phyloP scores from a whole-genome alignment of 208 protist species.

The Trypanosoma caninum region DNA sequence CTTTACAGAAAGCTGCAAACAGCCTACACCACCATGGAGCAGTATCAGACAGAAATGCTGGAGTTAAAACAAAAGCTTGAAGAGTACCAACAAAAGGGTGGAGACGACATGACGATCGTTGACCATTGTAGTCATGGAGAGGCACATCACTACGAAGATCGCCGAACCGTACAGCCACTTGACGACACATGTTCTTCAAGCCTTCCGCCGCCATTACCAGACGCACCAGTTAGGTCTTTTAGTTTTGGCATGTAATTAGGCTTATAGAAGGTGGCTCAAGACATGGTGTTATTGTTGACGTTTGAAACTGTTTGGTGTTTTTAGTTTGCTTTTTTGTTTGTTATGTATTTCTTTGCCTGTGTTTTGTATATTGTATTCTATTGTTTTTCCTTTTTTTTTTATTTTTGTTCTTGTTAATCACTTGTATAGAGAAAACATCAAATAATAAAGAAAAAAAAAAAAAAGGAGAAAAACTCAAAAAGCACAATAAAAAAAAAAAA shows the following conservation, averaged over 20 bases:
- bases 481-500: background rate
- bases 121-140: background rate
- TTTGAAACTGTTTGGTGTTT: background rate
- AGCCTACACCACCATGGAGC: constrained; percentile 47
- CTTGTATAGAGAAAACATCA: background rate
- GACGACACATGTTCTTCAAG: background rate
- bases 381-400: no score
- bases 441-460: background rate
- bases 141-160: background rate
- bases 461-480: background rate
- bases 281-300: background rate
- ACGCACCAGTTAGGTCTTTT: background rate
- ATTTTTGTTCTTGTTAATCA: background rate
- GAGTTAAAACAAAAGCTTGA: constrained; percentile 20
- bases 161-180: constrained; percentile 17
- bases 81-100: background rate
- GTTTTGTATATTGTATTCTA: no score
- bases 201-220: constrained; percentile 28
- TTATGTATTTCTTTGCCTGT: background rate
- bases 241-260: background rate
- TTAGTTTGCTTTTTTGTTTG: background rate
- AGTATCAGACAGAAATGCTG: constrained; percentile 55
- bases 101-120: background rate
- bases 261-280: background rate
- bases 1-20: constrained; percentile 54